Evolutionary conservation across 2,329 filamentous ascomycete genomes (phyloP), one percentile per base, ranked within the genome.

Genomic region (Pseudogymnoascus sp.): DNA sequence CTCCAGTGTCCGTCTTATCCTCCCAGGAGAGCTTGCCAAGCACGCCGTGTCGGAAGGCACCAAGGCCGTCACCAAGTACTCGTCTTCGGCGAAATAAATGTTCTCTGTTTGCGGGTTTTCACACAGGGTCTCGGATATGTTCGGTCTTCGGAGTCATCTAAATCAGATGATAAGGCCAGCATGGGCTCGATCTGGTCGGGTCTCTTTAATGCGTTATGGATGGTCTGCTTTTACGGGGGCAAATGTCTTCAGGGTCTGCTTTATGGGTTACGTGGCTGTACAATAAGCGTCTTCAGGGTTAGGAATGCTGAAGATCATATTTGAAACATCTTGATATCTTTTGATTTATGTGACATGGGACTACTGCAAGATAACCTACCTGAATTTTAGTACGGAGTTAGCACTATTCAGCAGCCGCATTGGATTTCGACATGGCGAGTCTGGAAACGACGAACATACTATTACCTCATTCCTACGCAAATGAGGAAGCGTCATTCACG

Each of bases 41-140:
- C 94, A 99, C 81, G 94, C 94, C 71, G 94, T 99, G 59, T 99
- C 94, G 72, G 94, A 99, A 83, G 94, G 94, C 76, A 99, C 94
- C 78, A 99, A 99, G 91, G 94, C 94, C 64, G 94, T 99, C 72
- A 99, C 94, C 85, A 99, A 99, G 88, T 99, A 97, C 87, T 97
- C 93, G 71, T 97, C 93, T 65, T 97, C 93, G 76, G 94, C 92
- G 80, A 99, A 97, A 91, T 97, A 96, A 86, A 80, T 67, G 69
- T 70, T 72, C 74, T 73, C 78, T 78, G 74, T 76, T 77, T 78
- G 77, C 72, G 74, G 80, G 84, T 83, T 83, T 83, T 84, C 31
- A 55, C 77, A 76, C 76, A 79, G 75, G 75, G 74, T 75, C 74
- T 75, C 75, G 78, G 80, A 78, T 80, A 77, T 81, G 72, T 70